These are phyloP conservation scores for Dictyostelium firmibasis DNA, from an alignment of 78 protist species.

Conservation along the genomic window DNA sequence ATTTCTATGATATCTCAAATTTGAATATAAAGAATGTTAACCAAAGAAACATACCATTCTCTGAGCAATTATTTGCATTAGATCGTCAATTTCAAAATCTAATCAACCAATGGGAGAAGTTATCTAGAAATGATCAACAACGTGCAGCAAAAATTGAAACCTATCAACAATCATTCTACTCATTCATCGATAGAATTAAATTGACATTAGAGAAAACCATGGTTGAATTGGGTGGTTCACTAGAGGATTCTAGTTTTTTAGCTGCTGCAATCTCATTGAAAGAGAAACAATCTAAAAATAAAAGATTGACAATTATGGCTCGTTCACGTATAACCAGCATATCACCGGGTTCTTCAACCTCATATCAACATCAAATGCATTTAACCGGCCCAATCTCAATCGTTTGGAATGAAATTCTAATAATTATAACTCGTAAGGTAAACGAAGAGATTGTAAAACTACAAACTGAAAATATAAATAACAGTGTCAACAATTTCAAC, in stretches of 20 bases:
- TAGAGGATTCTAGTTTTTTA: background rate
- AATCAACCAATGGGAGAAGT: background rate
- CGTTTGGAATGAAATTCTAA: constrained; percentile 26
- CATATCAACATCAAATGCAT: background rate
- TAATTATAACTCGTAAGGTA: background rate
- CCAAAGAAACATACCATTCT: background rate
- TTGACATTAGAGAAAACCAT: background rate
- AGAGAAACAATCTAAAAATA: background rate
- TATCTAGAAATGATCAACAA: background rate
- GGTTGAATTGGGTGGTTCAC: constrained; percentile 21
- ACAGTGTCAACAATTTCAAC: background rate
- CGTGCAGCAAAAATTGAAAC: constrained; percentile 1
- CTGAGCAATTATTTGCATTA: constrained; percentile 19
- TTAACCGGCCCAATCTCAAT: constrained; percentile 20
- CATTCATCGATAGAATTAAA: constrained; percentile 24
- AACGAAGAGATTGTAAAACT: background rate
- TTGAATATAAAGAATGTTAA: constrained; percentile 40
- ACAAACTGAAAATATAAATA: background rate
- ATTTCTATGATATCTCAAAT: constrained; percentile 17
- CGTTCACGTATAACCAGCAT: background rate
- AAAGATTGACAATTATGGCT: constrained; percentile 14
- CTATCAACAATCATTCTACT: constrained; percentile 17
- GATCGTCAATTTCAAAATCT: constrained; percentile 40
- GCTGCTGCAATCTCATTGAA: background rate
- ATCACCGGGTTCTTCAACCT: background rate